phyloP scores from a whole-genome alignment of 305 asterid genomes.

The Fraxinus greggii region DNA sequence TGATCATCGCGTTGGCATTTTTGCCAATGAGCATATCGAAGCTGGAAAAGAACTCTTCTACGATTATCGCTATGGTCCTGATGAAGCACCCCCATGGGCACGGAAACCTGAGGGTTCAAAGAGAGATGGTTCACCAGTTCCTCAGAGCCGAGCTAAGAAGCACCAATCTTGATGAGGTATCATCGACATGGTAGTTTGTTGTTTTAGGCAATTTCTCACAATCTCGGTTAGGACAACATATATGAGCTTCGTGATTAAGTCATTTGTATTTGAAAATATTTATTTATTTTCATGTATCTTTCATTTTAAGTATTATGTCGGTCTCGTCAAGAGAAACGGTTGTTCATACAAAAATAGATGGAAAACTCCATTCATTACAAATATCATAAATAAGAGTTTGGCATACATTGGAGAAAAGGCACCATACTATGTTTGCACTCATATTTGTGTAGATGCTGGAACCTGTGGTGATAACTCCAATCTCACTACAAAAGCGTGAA shows the following conservation, averaged over 20 bases:
- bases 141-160: slow-evolving; percentile 84
- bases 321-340: background rate
- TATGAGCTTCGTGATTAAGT: background rate
- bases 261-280: background rate
- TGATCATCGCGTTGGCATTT: slow-evolving; percentile 98
- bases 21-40: slow-evolving; percentile 79
- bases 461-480: too few relatives aligned
- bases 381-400: background rate
- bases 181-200: slow-evolving; percentile 8
- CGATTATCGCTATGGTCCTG: slow-evolving; percentile 95
- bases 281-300: background rate
- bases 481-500: background rate
- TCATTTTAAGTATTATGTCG: background rate
- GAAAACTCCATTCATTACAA: background rate
- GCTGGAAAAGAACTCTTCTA: slow-evolving; percentile 89
- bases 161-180: slow-evolving; percentile 68
- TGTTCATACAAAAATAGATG: background rate
- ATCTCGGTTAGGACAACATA: background rate
- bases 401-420: background rate
- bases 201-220: slow-evolving; percentile 5
- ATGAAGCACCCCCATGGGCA: slow-evolving; percentile 92
- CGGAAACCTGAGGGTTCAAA: slow-evolving; percentile 71
- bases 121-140: slow-evolving; percentile 56
- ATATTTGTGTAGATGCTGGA: background rate
- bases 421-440: background rate